Percentiles rank a stretch among this genome's conserved stretches.
phyloP scores from a whole-genome alignment of 2,329 filamentous ascomycete species.

The Talaromyces sp. region DNA sequence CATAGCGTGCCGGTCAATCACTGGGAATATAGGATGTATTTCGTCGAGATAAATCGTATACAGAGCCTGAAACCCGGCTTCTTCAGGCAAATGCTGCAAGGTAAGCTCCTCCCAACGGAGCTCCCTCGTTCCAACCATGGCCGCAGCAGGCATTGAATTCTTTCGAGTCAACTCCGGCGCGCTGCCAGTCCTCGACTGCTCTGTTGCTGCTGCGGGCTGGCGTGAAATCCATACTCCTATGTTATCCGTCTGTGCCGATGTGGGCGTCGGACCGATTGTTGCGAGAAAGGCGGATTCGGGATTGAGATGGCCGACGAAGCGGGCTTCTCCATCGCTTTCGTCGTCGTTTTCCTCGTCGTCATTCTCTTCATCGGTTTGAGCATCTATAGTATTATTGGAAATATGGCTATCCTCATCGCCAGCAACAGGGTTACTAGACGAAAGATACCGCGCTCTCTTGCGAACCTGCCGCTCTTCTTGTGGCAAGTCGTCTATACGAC shows the following conservation, averaged over 20 bases:
- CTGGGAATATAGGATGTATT: constrained; percentile 53
- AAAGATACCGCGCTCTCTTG: not conserved
- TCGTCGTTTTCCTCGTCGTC: not conserved
- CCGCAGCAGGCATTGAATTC: not conserved
- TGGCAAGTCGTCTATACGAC: not conserved
- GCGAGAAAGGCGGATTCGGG: constrained; percentile 59
- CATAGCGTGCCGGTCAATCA: constrained; percentile 37
- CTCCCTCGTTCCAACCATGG: not conserved
- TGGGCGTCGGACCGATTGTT: constrained; percentile 40
- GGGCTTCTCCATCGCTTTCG: not conserved
- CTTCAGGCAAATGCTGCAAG: constrained; percentile 37
- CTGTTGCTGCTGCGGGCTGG: constrained; percentile 14
- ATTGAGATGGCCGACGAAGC: constrained; percentile 54
- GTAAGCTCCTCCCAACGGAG: not conserved
- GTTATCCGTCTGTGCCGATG: constrained; percentile 46
- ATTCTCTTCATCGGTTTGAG: not conserved
- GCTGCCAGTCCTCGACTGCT: not conserved
- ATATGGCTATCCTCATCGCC: not conserved
- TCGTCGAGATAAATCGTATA: constrained; percentile 48
- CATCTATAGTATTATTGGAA: not conserved
- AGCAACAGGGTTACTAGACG: not conserved
- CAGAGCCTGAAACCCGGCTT: constrained; percentile 44
- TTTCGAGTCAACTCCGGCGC: not conserved
- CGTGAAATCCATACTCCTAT: constrained; percentile 53
- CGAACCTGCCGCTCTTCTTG: not conserved